A percentile compares a stretch with the other conserved stretches of the same genome.
These are phyloP conservation scores for Brasilioporus rufonigricans DNA, from an alignment of 768 basidiomycete species.

Conservation along the genomic window DNA sequence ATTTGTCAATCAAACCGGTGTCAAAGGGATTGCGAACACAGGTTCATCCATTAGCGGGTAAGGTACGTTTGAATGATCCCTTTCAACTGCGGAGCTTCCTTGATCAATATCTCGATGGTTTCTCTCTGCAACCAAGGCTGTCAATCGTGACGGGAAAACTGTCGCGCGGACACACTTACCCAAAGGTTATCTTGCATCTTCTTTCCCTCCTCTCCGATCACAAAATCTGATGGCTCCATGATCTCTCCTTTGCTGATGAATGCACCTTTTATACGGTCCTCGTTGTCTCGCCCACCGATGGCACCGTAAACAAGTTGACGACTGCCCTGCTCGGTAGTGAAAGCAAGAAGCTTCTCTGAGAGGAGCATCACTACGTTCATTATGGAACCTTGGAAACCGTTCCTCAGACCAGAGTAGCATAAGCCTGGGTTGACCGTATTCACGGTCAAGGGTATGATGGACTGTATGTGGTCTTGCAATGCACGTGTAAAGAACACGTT, in stretches of 20 bases:
- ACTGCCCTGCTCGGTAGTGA: constrained; percentile 33
- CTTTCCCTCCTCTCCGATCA: constrained; percentile 29
- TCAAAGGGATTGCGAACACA: too few relatives aligned
- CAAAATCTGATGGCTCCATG: constrained; percentile 32
- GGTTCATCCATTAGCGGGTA: neutral
- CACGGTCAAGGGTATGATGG: constrained; percentile 22
- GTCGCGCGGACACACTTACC: constrained; percentile 22
- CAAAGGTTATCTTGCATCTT: constrained; percentile 32
- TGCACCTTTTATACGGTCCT: constrained; percentile 21
- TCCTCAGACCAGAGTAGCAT: constrained; percentile 28
- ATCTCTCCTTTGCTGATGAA: constrained; percentile 14
- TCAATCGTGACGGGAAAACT: neutral
- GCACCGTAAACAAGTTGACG: constrained; percentile 35
- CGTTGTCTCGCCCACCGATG: constrained; percentile 22
- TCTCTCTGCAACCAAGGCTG: constrained; percentile 9
- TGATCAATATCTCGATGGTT: constrained; percentile 19
- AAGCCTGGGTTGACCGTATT: constrained; percentile 31
- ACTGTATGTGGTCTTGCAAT: constrained; percentile 21
- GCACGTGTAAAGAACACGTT: constrained; percentile 32
- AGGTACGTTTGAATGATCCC: constrained; percentile 15
- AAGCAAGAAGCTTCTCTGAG: constrained; percentile 11
- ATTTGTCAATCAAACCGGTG: too few relatives aligned
- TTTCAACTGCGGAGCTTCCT: constrained; percentile 9
- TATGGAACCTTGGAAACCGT: neutral
- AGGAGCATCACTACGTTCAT: neutral